These are phyloP conservation scores for Athelia psychrophila DNA, from an alignment of 1,284 basidiomycete species.

Conservation along the genomic window DNA sequence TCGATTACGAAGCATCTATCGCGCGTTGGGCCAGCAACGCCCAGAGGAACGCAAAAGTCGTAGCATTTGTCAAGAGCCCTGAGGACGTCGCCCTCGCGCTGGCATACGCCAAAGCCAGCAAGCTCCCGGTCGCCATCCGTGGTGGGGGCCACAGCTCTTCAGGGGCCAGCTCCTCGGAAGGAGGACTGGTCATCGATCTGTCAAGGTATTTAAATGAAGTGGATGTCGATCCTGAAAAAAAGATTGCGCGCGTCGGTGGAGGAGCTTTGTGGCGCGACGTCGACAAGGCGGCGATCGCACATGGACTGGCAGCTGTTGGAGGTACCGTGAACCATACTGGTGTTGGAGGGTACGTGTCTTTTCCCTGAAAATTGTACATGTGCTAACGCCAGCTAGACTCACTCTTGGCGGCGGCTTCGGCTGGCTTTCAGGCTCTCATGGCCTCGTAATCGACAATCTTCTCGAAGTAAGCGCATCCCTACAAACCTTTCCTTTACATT, in stretches of 20 bases:
- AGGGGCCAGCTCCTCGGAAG: slow-evolving; percentile 32
- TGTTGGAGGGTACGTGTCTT: slow-evolving; percentile 25
- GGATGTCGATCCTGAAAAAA: slow-evolving; percentile 25
- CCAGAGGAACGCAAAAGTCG: slow-evolving; percentile 20
- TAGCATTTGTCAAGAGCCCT: slow-evolving; percentile 21
- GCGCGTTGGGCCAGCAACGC: slow-evolving; percentile 22
- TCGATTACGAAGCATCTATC: slow-evolving; percentile 18
- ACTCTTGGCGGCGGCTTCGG: slow-evolving; percentile 43
- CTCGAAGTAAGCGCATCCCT: slow-evolving; percentile 30
- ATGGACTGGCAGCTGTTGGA: slow-evolving; percentile 30
- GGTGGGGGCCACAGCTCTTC: slow-evolving; percentile 39
- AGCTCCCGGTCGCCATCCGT: slow-evolving; percentile 29
- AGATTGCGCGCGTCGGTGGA: slow-evolving; percentile 32
- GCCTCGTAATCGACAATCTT: slow-evolving; percentile 55
- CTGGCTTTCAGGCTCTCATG: slow-evolving; percentile 39
- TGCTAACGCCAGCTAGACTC: slow-evolving; percentile 21
- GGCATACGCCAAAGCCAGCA: slow-evolving; percentile 22
- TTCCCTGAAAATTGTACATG: not conserved
- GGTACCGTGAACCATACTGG: slow-evolving; percentile 39
- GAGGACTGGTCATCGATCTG: slow-evolving; percentile 41
- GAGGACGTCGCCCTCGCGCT: slow-evolving; percentile 18
- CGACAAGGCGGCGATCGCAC: slow-evolving; percentile 27
- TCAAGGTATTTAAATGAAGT: slow-evolving; percentile 26
- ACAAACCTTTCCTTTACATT: not conserved
- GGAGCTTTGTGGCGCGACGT: slow-evolving; percentile 36